A percentile compares a stretch with the other conserved stretches of the same genome.
phyloP scores from a whole-genome alignment of 1,284 basidiomycete species.

The Athelia sp. region DNA sequence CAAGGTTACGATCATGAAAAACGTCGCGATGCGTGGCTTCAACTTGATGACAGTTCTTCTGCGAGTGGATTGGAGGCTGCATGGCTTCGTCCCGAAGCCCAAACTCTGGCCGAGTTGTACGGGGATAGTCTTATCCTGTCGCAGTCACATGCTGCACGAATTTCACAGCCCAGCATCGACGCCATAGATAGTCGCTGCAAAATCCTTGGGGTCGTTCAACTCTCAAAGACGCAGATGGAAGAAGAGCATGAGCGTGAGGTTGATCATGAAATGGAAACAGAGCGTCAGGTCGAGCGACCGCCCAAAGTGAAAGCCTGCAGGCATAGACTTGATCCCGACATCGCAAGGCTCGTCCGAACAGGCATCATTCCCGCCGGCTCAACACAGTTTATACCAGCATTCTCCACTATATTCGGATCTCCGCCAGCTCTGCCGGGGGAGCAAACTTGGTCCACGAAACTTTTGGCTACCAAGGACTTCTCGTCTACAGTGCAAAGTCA shows the following conservation, averaged over 20 bases:
- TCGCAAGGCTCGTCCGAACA: slow-evolving; percentile 22
- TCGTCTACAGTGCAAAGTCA: slow-evolving; percentile 17
- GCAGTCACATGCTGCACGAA: background rate
- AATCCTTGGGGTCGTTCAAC: slow-evolving; percentile 19
- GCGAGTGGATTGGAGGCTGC: slow-evolving; percentile 14
- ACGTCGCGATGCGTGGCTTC: slow-evolving; percentile 13
- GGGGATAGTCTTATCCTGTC: slow-evolving; percentile 3
- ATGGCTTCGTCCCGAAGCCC: slow-evolving; percentile 38
- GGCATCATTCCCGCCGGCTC: slow-evolving; percentile 13
- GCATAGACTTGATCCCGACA: slow-evolving; percentile 19
- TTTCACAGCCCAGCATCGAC: slow-evolving; percentile 3
- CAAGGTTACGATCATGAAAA: slow-evolving; percentile 29
- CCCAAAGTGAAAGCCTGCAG: slow-evolving; percentile 15
- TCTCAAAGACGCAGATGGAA: slow-evolving; percentile 21
- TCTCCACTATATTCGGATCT: background rate
- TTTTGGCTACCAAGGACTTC: slow-evolving; percentile 25
- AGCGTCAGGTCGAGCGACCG: slow-evolving; percentile 33
- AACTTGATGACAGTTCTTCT: background rate
- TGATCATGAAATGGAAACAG: slow-evolving; percentile 35
- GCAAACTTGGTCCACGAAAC: background rate
- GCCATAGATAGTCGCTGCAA: slow-evolving; percentile 22
- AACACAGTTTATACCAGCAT: background rate
- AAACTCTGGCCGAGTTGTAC: slow-evolving; percentile 33
- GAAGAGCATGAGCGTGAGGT: slow-evolving; percentile 52
- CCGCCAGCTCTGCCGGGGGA: too few relatives aligned